Percentiles rank a stretch among this genome's conserved stretches.
These are phyloP conservation scores for Cutaneotrichosporon cutaneum DNA, from an alignment of 1,284 basidiomycete genomes.

Conservation along the genomic window DNA sequence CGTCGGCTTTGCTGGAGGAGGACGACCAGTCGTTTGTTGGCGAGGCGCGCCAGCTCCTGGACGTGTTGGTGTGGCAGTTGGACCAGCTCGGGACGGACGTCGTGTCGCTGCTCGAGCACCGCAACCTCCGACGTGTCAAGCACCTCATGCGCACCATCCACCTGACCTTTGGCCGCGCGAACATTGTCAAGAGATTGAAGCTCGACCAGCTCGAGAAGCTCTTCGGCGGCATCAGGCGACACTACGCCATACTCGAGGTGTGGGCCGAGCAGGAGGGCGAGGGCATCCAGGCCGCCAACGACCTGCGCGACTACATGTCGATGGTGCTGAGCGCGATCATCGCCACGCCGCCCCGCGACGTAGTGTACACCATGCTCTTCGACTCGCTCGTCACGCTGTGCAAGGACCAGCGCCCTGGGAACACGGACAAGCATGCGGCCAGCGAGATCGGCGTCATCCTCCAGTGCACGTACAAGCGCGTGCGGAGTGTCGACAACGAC, in stretches of 20 bases:
- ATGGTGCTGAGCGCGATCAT: slow-evolving; percentile 95
- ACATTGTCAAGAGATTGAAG: slow-evolving; percentile 18
- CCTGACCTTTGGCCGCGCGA: slow-evolving; percentile 17
- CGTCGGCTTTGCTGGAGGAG: slow-evolving; percentile 75
- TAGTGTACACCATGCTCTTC: slow-evolving; percentile 82
- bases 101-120: slow-evolving; percentile 66
- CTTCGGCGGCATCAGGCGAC: slow-evolving; percentile 15
- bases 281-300: slow-evolving; percentile 67
- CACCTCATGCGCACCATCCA: slow-evolving; percentile 76
- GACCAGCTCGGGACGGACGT: slow-evolving; percentile 78
- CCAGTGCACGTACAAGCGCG: slow-evolving; percentile 98
- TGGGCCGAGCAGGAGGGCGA: slow-evolving; percentile 14
- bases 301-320: slow-evolving; percentile 89
- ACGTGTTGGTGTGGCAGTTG: slow-evolving; percentile 61
- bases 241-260: slow-evolving; percentile 22
- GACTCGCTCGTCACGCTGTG: slow-evolving; percentile 81
- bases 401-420: slow-evolving; percentile 64
- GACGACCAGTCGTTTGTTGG: slow-evolving; percentile 60
- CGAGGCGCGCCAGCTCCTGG: slow-evolving; percentile 64
- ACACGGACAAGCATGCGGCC: slow-evolving; percentile 69
- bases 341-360: slow-evolving; percentile 84
- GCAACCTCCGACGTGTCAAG: slow-evolving; percentile 87
- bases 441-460: slow-evolving; percentile 94
- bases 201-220: slow-evolving; percentile 21
- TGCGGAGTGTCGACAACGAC: slow-evolving; percentile 88